These are phyloP conservation scores for Penicillium diatomitis DNA, from an alignment of 495 filamentous ascomycete species.

Conservation along the genomic window DNA sequence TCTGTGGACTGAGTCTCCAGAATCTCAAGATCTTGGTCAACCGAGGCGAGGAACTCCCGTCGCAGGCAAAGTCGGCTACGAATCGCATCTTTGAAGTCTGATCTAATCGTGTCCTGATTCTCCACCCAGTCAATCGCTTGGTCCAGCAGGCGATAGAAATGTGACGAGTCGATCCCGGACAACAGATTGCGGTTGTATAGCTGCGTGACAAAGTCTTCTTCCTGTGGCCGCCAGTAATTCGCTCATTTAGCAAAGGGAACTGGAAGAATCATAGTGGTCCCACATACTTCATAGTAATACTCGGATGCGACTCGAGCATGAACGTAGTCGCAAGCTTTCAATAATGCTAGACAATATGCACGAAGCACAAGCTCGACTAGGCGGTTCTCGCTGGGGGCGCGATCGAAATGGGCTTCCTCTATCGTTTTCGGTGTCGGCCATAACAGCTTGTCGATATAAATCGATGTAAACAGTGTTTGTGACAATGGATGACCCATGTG, in stretches of 20 bases:
- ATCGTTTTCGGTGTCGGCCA: slow-evolving; percentile 57
- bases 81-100: slow-evolving; percentile 50
- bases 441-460: slow-evolving; percentile 81
- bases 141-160: slow-evolving; percentile 51
- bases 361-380: slow-evolving; percentile 61
- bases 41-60: slow-evolving; percentile 46
- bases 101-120: slow-evolving; percentile 36
- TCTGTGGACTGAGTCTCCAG: slow-evolving; percentile 28
- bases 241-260: not conserved
- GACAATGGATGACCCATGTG: slow-evolving; percentile 89
- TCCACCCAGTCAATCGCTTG: slow-evolving; percentile 48
- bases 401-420: slow-evolving; percentile 59
- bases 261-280: not conserved
- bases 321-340: slow-evolving; percentile 77
- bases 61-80: slow-evolving; percentile 54
- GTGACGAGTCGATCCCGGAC: slow-evolving; percentile 45
- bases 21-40: slow-evolving; percentile 38
- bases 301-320: slow-evolving; percentile 64
- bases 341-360: slow-evolving; percentile 75
- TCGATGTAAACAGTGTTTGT: slow-evolving; percentile 88
- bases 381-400: slow-evolving; percentile 33
- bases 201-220: slow-evolving; percentile 93
- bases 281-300: slow-evolving; percentile 75
- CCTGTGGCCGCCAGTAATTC: slow-evolving; percentile 37
- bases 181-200: slow-evolving; percentile 75